phyloP scores from a whole-genome alignment of 2,329 filamentous ascomycete species.

The Aspergillus costaricaensis region DNA sequence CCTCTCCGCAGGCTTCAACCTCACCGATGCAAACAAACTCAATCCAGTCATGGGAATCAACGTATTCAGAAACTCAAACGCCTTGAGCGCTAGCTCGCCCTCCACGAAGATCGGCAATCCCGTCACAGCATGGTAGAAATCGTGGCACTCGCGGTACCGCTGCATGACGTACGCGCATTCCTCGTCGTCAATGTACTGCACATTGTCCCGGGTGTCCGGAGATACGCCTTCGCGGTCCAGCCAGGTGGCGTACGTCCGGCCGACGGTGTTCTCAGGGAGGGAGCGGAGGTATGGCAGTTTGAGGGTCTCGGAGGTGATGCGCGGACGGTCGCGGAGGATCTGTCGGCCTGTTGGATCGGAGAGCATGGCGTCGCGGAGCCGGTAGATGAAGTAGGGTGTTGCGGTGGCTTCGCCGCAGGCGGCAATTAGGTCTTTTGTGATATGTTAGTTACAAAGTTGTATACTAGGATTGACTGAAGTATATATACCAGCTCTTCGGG shows the following conservation, averaged over 20 bases:
- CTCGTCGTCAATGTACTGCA: slow-evolving; percentile 89
- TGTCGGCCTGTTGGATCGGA: slow-evolving; percentile 77
- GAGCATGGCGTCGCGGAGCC: slow-evolving; percentile 91
- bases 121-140: slow-evolving; percentile 95
- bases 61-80: slow-evolving; percentile 95
- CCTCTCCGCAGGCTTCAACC: slow-evolving; percentile 65
- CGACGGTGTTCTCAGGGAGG: slow-evolving; percentile 73
- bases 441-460: background rate
- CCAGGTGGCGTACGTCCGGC: slow-evolving; percentile 82
- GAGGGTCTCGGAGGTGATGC: slow-evolving; percentile 74
- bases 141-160: slow-evolving; percentile 93
- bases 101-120: slow-evolving; percentile 89
- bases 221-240: slow-evolving; percentile 92
- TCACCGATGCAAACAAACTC: slow-evolving; percentile 70
- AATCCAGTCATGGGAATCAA: slow-evolving; percentile 92
- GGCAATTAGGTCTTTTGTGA: slow-evolving; percentile 82
- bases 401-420: slow-evolving; percentile 92
- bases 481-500: slow-evolving; percentile 70
- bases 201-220: slow-evolving; percentile 79
- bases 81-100: slow-evolving; percentile 95
- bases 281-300: slow-evolving; percentile 69
- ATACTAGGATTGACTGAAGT: background rate
- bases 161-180: slow-evolving; percentile 99
- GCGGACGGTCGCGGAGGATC: slow-evolving; percentile 85
- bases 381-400: slow-evolving; percentile 91